These are phyloP conservation scores for Citeromyces matritensis DNA, from an alignment of 805 yeast species.

Conservation along the genomic window DNA sequence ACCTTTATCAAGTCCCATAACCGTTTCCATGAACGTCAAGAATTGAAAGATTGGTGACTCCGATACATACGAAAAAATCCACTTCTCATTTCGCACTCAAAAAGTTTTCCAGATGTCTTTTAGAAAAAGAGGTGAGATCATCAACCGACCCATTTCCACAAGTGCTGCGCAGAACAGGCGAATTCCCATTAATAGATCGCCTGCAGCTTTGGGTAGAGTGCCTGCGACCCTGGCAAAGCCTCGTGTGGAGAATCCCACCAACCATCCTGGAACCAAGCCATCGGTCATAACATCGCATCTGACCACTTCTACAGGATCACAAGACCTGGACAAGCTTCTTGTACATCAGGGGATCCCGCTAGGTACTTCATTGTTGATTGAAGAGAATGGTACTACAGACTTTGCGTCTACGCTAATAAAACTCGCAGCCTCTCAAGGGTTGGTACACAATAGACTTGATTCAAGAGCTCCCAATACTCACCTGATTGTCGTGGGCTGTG, in stretches of 20 bases:
- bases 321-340: slow-evolving; percentile 59
- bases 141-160: slow-evolving; percentile 1
- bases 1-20: too few relatives aligned
- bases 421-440: slow-evolving; percentile 64
- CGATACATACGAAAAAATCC: too few relatives aligned
- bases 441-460: slow-evolving; percentile 42
- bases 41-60: too few relatives aligned
- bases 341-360: slow-evolving; percentile 79
- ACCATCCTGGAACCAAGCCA: slow-evolving; percentile 55
- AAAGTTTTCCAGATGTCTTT: slow-evolving; percentile 28
- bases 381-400: slow-evolving; percentile 83
- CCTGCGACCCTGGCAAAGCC: neutral
- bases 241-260: neutral
- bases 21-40: too few relatives aligned
- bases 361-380: slow-evolving; percentile 55
- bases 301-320: slow-evolving; percentile 67
- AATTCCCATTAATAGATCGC: neutral
- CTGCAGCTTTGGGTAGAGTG: neutral
- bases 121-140: slow-evolving; percentile 39
- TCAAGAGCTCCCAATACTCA: slow-evolving; percentile 31
- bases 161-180: slow-evolving; percentile 4
- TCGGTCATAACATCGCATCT: slow-evolving; percentile 64
- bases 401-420: slow-evolving; percentile 60
- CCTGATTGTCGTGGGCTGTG: slow-evolving; percentile 46
- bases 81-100: too few relatives aligned